Evolutionary conservation across 371 early-diverging fungal genomes (phyloP).

Genomic region (Mucor sp.): DNA sequence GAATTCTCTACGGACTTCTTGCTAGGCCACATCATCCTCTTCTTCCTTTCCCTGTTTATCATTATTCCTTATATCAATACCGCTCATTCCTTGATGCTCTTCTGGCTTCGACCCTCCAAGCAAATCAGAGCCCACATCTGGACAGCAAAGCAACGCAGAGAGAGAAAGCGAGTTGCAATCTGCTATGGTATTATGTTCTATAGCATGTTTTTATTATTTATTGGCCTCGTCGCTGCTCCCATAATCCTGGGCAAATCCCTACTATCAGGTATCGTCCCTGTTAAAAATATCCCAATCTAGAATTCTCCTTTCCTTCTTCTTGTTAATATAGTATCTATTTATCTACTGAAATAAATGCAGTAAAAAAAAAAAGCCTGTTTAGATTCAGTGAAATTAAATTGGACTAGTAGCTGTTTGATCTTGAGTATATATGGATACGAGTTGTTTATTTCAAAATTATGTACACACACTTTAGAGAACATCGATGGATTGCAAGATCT

Average conservation of each 20-base stretch:
- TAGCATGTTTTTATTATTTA: slow-evolving; percentile 60
- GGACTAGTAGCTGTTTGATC: too few relatives aligned
- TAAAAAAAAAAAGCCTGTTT: too few relatives aligned
- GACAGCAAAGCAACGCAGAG: slow-evolving; percentile 62
- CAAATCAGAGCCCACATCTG: slow-evolving; percentile 82
- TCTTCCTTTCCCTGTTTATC: slow-evolving; percentile 70
- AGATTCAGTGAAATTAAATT: too few relatives aligned
- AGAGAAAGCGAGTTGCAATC: slow-evolving; percentile 65
- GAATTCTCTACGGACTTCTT: slow-evolving; percentile 83
- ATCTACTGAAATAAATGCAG: not conserved
- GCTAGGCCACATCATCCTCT: slow-evolving; percentile 73
- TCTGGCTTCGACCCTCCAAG: slow-evolving; percentile 82
- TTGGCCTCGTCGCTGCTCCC: slow-evolving; percentile 65
- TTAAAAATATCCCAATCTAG: slow-evolving; percentile 34
- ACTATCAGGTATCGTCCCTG: slow-evolving; percentile 16
- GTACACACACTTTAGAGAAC: slow-evolving; percentile 21
- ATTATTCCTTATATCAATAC: slow-evolving; percentile 76
- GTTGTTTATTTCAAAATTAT: not conserved
- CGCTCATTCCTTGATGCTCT: slow-evolving; percentile 83
- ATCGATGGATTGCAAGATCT: slow-evolving; percentile 43
- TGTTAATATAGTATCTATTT: not conserved
- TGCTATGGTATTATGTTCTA: slow-evolving; percentile 71
- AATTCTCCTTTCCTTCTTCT: not conserved
- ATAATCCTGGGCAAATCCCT: slow-evolving; percentile 40
- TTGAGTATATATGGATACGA: too few relatives aligned